These are phyloP conservation scores for Colletotrichum trifolii DNA, from an alignment of 2,329 filamentous ascomycete genomes.

Conservation along the genomic window DNA sequence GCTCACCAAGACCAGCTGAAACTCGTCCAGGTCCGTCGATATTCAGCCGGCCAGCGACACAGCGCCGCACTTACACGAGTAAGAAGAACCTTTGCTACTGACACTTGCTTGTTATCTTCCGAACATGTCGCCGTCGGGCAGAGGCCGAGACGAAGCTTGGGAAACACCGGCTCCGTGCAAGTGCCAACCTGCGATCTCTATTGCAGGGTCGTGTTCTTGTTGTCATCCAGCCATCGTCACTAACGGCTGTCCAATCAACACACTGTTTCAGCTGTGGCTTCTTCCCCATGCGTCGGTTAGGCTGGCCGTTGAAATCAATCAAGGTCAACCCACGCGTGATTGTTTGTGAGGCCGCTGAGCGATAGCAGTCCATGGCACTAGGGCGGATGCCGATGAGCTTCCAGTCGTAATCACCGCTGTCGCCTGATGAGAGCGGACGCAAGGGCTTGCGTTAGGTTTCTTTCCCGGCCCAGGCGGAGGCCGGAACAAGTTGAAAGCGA, in stretches of 20 bases:
- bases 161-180: conserved; percentile 20
- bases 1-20: conserved; percentile 19
- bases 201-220: conserved; percentile 4
- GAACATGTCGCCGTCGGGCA: conserved; percentile 10
- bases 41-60: neutral
- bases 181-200: conserved; percentile 32
- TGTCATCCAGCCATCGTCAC: conserved; percentile 22
- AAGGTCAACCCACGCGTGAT: conserved; percentile 25
- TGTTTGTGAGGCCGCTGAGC: conserved; percentile 41
- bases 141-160: conserved; percentile 31
- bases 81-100: neutral
- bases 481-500: conserved; percentile 1
- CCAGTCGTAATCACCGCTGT: conserved; percentile 23
- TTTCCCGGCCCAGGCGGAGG: conserved; percentile 1
- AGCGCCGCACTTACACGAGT: conserved; percentile 29
- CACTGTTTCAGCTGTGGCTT: conserved; percentile 52
- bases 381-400: conserved; percentile 4
- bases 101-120: conserved; percentile 2
- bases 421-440: conserved; percentile 15
- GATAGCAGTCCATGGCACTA: conserved; percentile 30
- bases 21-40: conserved; percentile 18
- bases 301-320: conserved; percentile 45
- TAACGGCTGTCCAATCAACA: conserved; percentile 27
- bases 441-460: conserved; percentile 18
- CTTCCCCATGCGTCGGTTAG: conserved; percentile 42